These are phyloP conservation scores for Termitomyces sp. DNA, from an alignment of 768 basidiomycete genomes.

Conservation along the genomic window DNA sequence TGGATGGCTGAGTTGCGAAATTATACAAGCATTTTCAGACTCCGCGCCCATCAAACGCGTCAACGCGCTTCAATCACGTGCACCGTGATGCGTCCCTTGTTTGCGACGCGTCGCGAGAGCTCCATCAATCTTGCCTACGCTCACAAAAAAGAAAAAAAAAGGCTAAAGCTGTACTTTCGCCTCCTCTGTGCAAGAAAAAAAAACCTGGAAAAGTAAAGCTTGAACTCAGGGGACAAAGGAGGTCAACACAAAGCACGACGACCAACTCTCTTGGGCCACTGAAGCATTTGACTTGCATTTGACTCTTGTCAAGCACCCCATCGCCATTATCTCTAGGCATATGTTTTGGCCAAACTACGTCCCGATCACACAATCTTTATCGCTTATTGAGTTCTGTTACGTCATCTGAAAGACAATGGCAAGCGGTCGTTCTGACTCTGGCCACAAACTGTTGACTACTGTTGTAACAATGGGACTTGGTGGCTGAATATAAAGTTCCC, in stretches of 20 bases:
- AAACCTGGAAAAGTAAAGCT: background rate
- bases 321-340: background rate
- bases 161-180: background rate
- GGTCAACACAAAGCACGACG: background rate
- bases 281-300: conserved; percentile 4
- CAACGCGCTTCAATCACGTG: conserved; percentile 35
- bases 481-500: background rate
- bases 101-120: background rate
- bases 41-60: conserved; percentile 37
- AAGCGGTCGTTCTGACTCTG: background rate
- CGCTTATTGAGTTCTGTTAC: background rate
- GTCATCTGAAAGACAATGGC: background rate
- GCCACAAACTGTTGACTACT: background rate
- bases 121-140: too few species aligned
- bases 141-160: too few species aligned
- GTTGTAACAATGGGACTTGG: background rate
- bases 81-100: conserved; percentile 14
- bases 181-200: background rate
- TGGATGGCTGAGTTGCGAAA: conserved; percentile 17
- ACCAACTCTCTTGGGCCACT: conserved; percentile 6
- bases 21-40: conserved; percentile 27
- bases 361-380: background rate
- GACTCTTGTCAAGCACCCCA: background rate
- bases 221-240: background rate
- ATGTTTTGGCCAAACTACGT: too few species aligned